Conservation (phyloP, 106 monocot genomes). For the Platanthera zijinensis region DNA sequence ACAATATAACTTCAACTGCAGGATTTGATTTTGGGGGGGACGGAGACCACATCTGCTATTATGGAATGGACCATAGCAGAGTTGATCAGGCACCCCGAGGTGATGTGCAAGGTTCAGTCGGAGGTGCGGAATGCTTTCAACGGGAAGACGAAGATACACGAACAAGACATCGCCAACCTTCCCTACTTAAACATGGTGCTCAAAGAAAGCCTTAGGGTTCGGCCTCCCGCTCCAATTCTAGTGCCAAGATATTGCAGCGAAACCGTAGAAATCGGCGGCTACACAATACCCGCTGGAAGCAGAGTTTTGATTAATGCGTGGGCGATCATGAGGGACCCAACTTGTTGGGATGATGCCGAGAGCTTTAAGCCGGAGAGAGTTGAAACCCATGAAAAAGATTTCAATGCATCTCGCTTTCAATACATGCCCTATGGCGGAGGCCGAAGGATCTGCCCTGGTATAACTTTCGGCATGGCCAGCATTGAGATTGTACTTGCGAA, state of each 20-base stretch:
- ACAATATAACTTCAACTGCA: not conserved
- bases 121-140: slow-evolving; percentile 7
- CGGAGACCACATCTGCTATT: not conserved
- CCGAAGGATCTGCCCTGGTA: slow-evolving; percentile 9
- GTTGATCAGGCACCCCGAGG: slow-evolving; percentile 6
- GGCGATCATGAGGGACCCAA: slow-evolving; percentile 19
- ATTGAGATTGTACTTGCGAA: not conserved
- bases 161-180: not conserved
- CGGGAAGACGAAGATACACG: not conserved
- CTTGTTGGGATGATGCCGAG: slow-evolving; percentile 12
- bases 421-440: slow-evolving; percentile 12
- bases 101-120: slow-evolving; percentile 9
- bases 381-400: not conserved
- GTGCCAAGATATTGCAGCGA: slow-evolving; percentile 1
- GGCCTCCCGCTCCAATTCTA: slow-evolving; percentile 7
- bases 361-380: slow-evolving; percentile 14
- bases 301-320: slow-evolving; percentile 8
- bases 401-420: slow-evolving; percentile 3
- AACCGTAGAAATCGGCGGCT: slow-evolving; percentile 1
- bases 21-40: slow-evolving; percentile 16
- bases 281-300: slow-evolving; percentile 1
- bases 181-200: slow-evolving; percentile 13
- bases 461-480: not conserved
- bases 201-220: slow-evolving; percentile 18
- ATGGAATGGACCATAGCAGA: slow-evolving; percentile 14